Evolutionary conservation across 768 basidiomycete species (phyloP), one percentile per base, ranked within the genome.

Genomic region (Podaxis sp.): DNA sequence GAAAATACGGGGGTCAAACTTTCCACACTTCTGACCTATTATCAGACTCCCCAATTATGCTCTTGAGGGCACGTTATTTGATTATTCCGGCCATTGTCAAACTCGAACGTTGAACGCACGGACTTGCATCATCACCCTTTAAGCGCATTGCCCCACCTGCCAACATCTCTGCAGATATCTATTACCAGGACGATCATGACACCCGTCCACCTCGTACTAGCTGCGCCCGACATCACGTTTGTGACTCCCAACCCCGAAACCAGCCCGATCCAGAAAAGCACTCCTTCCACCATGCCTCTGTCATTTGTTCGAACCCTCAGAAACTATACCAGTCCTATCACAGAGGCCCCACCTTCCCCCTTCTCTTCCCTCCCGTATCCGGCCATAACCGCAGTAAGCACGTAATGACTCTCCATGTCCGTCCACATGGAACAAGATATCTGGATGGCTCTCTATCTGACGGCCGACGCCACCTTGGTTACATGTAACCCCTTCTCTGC

Each of bases 61-160:
- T 46, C 15, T 8, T 33, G 33, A 9, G 8, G 19, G 19, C 44
- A 46, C 44, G 19, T 46, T 46, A 19, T 19, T 46, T 46, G 44
- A 19, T 9, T n/a, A 46, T 46, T 46, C 44, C 17, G 15, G 33
- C 33, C 8, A 33, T 33, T 33, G 33, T 33, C 33, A 8, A 33
- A 9, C 33, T 17, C 24, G 19, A 15, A 54, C 52, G 6, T 54
- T 54, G 44, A 46, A n/a, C n/a, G 19, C 19, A 28, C 54, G 38
- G 54, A 56, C 54, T 56, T 56, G 44, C 7, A 46, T 4, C 38
- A 13, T 26, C 24, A 22, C 19, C 22, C 49, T 24, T 19, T n/a
- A 28, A 17, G 24, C 57, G 42, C 13, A 48, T 26, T 30, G 57
- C 57, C 57, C 57, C 57, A 57, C 57, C 39, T 44, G 56, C 22